phyloP scores from a whole-genome alignment of 2,329 filamentous ascomycete genomes.

The Hymenoscyphus linearis region DNA sequence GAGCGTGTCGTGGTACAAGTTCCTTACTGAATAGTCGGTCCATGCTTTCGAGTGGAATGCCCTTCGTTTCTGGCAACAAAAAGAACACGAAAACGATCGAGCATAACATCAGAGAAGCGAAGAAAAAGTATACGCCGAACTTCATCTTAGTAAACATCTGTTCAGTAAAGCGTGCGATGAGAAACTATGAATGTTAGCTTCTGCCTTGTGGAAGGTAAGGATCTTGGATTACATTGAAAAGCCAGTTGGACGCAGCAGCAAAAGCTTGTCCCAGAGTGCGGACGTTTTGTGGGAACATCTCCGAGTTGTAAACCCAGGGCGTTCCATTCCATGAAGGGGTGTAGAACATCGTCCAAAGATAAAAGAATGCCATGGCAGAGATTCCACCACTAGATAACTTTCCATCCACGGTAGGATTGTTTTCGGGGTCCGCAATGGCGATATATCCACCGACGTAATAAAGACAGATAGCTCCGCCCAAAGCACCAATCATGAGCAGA shows the following conservation, averaged over 20 bases:
- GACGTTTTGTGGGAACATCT: slow-evolving; percentile 55
- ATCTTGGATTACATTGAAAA: slow-evolving; percentile 40
- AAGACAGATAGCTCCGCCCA: slow-evolving; percentile 15
- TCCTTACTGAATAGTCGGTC: slow-evolving; percentile 35
- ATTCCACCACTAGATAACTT: slow-evolving; percentile 34
- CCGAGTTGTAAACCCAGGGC: slow-evolving; percentile 65
- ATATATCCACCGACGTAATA: slow-evolving; percentile 16
- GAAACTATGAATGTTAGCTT: slow-evolving; percentile 72
- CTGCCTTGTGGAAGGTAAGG: slow-evolving; percentile 30
- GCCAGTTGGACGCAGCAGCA: slow-evolving; percentile 62
- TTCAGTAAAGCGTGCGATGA: slow-evolving; percentile 46
- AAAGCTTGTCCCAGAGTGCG: slow-evolving; percentile 49
- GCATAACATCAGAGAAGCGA: slow-evolving; percentile 17
- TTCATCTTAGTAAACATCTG: slow-evolving; percentile 23
- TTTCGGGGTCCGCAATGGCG: slow-evolving; percentile 5
- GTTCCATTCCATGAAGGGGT: slow-evolving; percentile 64
- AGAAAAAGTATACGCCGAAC: slow-evolving; percentile 25
- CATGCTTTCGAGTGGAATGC: slow-evolving; percentile 58
- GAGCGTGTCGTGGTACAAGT: slow-evolving; percentile 17
- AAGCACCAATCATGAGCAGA: slow-evolving; percentile 13
- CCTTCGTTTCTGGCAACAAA: slow-evolving; percentile 64
- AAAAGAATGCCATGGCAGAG: slow-evolving; percentile 31
- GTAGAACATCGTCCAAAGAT: slow-evolving; percentile 42
- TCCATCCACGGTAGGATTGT: slow-evolving; percentile 1
- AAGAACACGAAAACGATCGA: slow-evolving; percentile 38